phyloP scores from a whole-genome alignment of 257 asterid genomes.

The Craterostigma plantagineum region DNA sequence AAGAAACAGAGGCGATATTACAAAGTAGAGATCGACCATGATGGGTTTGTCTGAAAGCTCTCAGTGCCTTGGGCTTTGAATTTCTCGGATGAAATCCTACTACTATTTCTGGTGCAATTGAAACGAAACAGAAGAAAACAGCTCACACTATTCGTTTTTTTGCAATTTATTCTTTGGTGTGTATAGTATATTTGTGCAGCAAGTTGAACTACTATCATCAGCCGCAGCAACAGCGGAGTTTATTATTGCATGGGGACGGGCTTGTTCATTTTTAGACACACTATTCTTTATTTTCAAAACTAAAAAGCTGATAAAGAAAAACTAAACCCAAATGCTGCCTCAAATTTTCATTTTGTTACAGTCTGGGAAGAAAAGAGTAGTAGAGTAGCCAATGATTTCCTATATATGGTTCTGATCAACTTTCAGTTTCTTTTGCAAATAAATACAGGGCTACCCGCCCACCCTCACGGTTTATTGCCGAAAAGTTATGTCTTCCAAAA shows the following conservation, averaged over 20 bases:
- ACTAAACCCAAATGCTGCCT: conserved; percentile 6
- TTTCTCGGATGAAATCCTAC: conserved; percentile 27
- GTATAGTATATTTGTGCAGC: conserved; percentile 12
- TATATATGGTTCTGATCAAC: conserved; percentile 22
- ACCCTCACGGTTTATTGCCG: neutral
- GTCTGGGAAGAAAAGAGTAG: conserved; percentile 31
- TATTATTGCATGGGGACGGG: conserved; percentile 9
- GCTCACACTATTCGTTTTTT: conserved; percentile 18
- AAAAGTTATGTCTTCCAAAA: neutral
- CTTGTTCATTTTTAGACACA: conserved; percentile 10
- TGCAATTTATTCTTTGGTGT: conserved; percentile 24
- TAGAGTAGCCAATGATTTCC: conserved; percentile 41
- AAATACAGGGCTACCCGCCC: neutral
- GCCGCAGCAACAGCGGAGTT: conserved; percentile 4
- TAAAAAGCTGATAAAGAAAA: conserved; percentile 8
- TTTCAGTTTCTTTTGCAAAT: neutral
- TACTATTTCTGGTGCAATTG: conserved; percentile 26
- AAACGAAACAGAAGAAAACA: conserved; percentile 9
- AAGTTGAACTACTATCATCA: conserved; percentile 11
- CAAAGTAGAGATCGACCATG: conserved; percentile 23
- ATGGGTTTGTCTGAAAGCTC: conserved; percentile 28
- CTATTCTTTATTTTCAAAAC: conserved; percentile 3
- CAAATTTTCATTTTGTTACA: conserved; percentile 24
- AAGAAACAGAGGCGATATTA: conserved; percentile 19
- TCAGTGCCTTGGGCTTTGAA: conserved; percentile 49